Evolutionary conservation across 768 basidiomycete genomes (phyloP), one percentile per base, ranked within the genome.

Genomic region (Asterophora parasitica): DNA sequence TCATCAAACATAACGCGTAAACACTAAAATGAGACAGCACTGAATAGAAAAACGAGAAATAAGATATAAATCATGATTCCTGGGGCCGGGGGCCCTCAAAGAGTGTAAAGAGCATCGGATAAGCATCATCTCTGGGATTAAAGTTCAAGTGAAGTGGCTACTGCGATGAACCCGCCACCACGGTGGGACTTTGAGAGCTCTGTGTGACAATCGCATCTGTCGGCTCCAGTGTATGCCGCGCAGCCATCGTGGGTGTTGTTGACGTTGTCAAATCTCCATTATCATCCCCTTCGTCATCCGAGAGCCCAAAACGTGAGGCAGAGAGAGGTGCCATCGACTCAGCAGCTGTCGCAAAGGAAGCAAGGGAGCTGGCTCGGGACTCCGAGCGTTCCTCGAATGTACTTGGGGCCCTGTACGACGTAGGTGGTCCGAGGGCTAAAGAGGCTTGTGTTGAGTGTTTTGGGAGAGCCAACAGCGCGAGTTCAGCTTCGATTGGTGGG

Each of bases 311-410:
- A 9, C 32, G 34, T 13, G 52, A 49, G 2, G 52, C 48, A 0
- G 47, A 46, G 2, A 56, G 51, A 19, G 53, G 19, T 13, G 51
- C 32, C 45, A 70, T 47, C 4, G 65, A 61, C 39, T 69, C 67
- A 1, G 46, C 47, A 1, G 69, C 69, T 7, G 69, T 70, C 2
- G 65, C 66, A 49, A 61, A 70, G 2, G 65, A 63, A 20, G 58
- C 57, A 23, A 58, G 46, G 10, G 67, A 65, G 44, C 60, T 61
- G 7, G 60, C 48, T 53, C 65, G 44, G 12, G 58, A 59, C 15
- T 15, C 34, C 5, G 54, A 50, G 4, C 50, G 44, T n/a, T 15
- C 17, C 4, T 49, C 46, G 23, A 46, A 44, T 8, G 20, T 28
- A 17, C 49, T 57, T 19, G 54, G 52, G 3, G 44, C 42, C n/a